Base-by-base conservation (phyloP, 345 rosid species). In the Erysimum cheiranthoides region DNA sequence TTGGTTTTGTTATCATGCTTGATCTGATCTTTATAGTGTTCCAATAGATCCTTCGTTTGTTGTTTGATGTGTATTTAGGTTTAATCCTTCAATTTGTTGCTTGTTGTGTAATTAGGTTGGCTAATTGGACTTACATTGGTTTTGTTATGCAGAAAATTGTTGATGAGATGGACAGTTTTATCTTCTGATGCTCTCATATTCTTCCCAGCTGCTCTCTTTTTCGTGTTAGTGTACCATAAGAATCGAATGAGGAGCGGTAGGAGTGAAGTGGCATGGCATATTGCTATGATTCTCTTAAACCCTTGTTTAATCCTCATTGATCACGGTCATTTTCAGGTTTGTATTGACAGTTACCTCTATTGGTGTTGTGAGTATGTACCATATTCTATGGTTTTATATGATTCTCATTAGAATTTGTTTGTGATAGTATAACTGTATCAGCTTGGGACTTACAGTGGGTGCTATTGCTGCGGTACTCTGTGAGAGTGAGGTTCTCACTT, bases 311-410 rank as follows among this genome's bases (percentile, higher is more conserved):
- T 96, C 81, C 80, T 91, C 49, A 89, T 91, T 73, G 99, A 93
- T 77, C 98, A 93, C 42, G 98, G 98, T 53, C 98, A 96, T 83
- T 96, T 96, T 86, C 98, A 96, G 99, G 98, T 96, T 76, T 59
- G 62, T 49, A 12, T 17, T 75, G 8, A 49, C 61, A 4, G 11
- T 59, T 52, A 5, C 9, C 53, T 68, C 38, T 51, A 9, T 61
- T 35, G 9, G 50, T 62, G 9, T 47, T 49, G 61, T 4, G 4
- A 4, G 54, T 8, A 10, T 54, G 6, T 27, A 28, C 10, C 21
- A 8, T 53, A 10, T 64, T 68, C 18, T 52, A 9, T 65, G 60
- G 5, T 67, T 54, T 21, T 35, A 4, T 61, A 56, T 67, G 45
- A 40, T 69, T 61, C 73, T 84, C 21, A 70, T 40, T 43, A 71